Evolutionary conservation across 306 rosid species (phyloP).

Genomic region (Vicia faba): DNA sequence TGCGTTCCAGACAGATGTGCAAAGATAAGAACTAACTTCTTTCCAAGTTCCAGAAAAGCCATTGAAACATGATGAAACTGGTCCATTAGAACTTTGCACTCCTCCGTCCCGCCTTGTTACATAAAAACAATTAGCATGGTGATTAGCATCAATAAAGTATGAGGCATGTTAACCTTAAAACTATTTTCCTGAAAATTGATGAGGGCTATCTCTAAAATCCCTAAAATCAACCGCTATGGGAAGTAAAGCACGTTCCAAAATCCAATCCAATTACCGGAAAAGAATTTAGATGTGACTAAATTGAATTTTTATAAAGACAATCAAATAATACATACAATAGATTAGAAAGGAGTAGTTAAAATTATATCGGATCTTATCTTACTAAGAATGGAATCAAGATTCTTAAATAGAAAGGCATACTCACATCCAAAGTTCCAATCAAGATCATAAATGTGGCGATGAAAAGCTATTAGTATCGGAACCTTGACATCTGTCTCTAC

Average conservation of each 20-base stretch:
- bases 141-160: slow-evolving; percentile 30
- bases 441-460: slow-evolving; percentile 68
- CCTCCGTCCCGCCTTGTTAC: slow-evolving; percentile 85
- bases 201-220: slow-evolving; percentile 16
- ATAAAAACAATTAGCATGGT: slow-evolving; percentile 34
- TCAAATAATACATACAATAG: neutral
- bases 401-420: slow-evolving; percentile 35
- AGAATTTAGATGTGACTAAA: slow-evolving; percentile 23
- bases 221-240: neutral
- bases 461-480: slow-evolving; percentile 81
- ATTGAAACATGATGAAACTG: slow-evolving; percentile 89
- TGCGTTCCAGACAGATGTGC: slow-evolving; percentile 23
- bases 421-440: slow-evolving; percentile 92
- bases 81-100: slow-evolving; percentile 97
- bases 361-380: slow-evolving; percentile 3
- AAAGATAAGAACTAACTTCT: slow-evolving; percentile 60
- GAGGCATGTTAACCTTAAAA: slow-evolving; percentile 15
- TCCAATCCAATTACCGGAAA: slow-evolving; percentile 12
- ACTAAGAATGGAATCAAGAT: slow-evolving; percentile 1
- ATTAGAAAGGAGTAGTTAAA: slow-evolving; percentile 13
- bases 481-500: slow-evolving; percentile 72
- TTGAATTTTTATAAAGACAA: neutral
- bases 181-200: slow-evolving; percentile 25
- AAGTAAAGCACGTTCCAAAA: slow-evolving; percentile 17
- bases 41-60: slow-evolving; percentile 89